Evolutionary conservation across 352 stramenopile genomes (phyloP), one percentile per base, ranked within the genome.

Genomic region (Pythium pyrilobum): DNA sequence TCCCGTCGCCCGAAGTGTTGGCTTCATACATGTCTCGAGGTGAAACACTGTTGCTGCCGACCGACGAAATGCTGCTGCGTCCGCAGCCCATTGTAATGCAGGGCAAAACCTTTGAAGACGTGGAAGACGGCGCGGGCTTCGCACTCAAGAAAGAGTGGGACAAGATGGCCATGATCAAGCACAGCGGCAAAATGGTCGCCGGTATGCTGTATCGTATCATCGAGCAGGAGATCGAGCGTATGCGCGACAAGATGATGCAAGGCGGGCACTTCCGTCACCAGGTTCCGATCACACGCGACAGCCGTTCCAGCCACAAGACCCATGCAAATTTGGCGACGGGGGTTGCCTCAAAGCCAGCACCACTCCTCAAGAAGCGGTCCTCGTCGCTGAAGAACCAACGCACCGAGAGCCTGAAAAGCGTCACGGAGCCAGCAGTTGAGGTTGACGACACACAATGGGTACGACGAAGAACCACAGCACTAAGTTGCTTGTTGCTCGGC

Each of bases 201-300:
- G 73, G 70, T 7, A 94, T 94, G 68, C 72, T 94, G 43, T 94
- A 94, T 43, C 79, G 74, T 23, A 89, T 94, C 59, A 94, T 94
- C 29, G 83, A 92, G 52, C 76, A 89, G 47, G 83, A 94, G 57
- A 75, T 94, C 48, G 76, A 81, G 38, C 56, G 56, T 15, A 77
- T 74, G 65, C 70, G 59, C n/a, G 47, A 61, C 5, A 72, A 64
- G 29, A 66, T 72, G 52, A 56, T 58, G 49, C 48, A 52, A 23
- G 54, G 60, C 18, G 54, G 60, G 37, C 54, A 64, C 49, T 60
- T 64, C 50, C 64, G 73, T 23, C 61, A 66, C 45, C 59, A 72
- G 36, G 41, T 29, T 10, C 39, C 54, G 4, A 45, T 43, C 21
- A 27, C 16, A 12, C 44, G 29, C 31, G 45, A 51, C 13, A 56